phyloP scores from a whole-genome alignment of 805 yeast genomes.

The Pichia rugopelliculosa region DNA sequence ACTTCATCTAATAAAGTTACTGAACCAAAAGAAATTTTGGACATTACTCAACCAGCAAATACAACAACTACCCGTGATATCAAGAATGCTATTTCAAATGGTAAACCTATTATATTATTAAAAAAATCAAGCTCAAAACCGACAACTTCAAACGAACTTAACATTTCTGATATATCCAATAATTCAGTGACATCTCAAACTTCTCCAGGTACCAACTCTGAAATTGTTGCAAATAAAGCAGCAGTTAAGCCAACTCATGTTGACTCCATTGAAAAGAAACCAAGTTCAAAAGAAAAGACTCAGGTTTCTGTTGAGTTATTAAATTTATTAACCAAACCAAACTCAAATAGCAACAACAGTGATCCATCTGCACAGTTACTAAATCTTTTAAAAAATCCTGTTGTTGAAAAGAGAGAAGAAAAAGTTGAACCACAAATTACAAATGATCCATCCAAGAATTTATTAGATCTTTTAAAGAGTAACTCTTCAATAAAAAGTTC shows the following conservation, averaged over 20 bases:
- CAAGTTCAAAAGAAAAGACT: neutral
- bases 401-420: neutral
- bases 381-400: conserved; percentile 4
- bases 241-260: neutral
- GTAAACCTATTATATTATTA: conserved; percentile 9
- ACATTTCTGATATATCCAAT: neutral
- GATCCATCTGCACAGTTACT: conserved; percentile 11
- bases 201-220: too few relatives aligned
- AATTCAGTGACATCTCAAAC: too few relatives aligned
- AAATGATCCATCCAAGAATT: conserved; percentile 1
- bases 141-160: neutral
- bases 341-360: neutral
- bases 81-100: neutral
- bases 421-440: neutral
- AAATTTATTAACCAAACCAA: conserved; percentile 1
- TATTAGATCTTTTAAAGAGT: conserved; percentile 7
- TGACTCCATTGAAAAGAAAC: neutral
- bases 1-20: neutral
- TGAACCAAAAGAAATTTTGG: conserved; percentile 1
- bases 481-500: neutral
- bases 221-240: neutral
- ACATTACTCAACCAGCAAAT: conserved; percentile 15
- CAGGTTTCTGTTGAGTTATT: conserved; percentile 3
- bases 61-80: conserved; percentile 8
- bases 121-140: conserved; percentile 3